Base-by-base conservation (phyloP, 139 green algal genomes). In the Parachlorella kessleri region DNA sequence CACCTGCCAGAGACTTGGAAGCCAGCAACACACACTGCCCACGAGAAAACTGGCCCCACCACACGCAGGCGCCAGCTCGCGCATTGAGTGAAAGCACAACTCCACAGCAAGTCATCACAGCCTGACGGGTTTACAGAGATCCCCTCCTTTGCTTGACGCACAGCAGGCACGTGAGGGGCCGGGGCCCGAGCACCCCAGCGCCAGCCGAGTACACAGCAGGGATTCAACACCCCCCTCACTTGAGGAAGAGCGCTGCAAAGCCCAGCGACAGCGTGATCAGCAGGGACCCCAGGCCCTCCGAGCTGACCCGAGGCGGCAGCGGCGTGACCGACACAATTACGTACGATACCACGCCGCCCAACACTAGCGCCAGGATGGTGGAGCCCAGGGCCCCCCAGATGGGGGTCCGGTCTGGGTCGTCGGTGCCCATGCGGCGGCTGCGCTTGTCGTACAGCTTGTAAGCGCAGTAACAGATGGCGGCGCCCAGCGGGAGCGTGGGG, bases 361-460 rank as follows among this genome's bases (percentile, higher is more conserved):
- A 6, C 4, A 83, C 72, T 23, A 96, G 79, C 30, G 79, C 82
- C 26, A 88, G 69, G 21, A 91, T 53, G 0, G 88, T 94, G 55
- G 81, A 81, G 23, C 82, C 78, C 66, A 97, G 72, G 3, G 93
- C 90, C 0, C 93, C 93, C 69, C 92, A 91, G 9, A 96, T 89
- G n/a, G 90, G 85, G 80, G 83, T 93, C 75, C 90, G 91, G 83
- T 87, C 90, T 5, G 90, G 90, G 21, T 91, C 92, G 54, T 96
- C 93, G 28, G 89, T 59, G 10, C 24, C 7, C 24, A 54, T 85
- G 55, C 88, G 81, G 67, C 86, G 87, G 64, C 79, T 81, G 59
- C 88, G 80, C 71, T 92, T 92, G 76, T 91, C 88, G 69, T 91
- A 91, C 30, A 92, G 40, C 30, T 85, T 82, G 66, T 77, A 92